phyloP scores from a whole-genome alignment of 306 rosid genomes.

The Prunus fruticosa region DNA sequence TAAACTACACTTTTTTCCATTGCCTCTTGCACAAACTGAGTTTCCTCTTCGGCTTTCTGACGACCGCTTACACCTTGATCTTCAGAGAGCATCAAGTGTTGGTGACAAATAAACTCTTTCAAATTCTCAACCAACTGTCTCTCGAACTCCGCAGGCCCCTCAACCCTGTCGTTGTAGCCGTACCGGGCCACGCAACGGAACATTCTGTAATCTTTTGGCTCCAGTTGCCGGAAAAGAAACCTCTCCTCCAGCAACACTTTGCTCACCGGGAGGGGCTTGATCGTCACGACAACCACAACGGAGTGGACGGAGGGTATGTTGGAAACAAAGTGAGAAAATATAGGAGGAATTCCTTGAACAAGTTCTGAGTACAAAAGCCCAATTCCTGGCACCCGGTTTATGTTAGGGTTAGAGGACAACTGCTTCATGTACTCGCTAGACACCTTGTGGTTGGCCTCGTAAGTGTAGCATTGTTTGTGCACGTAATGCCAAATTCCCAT shows the following conservation, averaged over 20 bases:
- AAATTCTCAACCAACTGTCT: slow-evolving; percentile 46
- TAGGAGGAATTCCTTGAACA: slow-evolving; percentile 77
- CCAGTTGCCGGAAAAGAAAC: slow-evolving; percentile 63
- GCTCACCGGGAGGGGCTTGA: slow-evolving; percentile 62
- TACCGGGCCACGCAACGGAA: slow-evolving; percentile 72
- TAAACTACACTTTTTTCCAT: slow-evolving; percentile 67
- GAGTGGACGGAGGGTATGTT: slow-evolving; percentile 66
- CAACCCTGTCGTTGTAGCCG: slow-evolving; percentile 57
- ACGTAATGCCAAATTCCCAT: slow-evolving; percentile 34
- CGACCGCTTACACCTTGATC: background rate
- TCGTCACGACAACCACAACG: slow-evolving; percentile 56
- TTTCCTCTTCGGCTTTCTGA: slow-evolving; percentile 44
- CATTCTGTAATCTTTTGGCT: slow-evolving; percentile 49
- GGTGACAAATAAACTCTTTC: slow-evolving; percentile 42
- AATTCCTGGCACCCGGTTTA: slow-evolving; percentile 59
- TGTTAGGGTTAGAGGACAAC: slow-evolving; percentile 26
- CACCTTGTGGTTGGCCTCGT: slow-evolving; percentile 22
- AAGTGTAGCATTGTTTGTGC: slow-evolving; percentile 20
- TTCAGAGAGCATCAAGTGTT: slow-evolving; percentile 32
- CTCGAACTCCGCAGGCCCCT: slow-evolving; percentile 50
- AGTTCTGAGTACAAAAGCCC: slow-evolving; percentile 66
- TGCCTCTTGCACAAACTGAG: slow-evolving; percentile 47
- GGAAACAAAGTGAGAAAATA: slow-evolving; percentile 58
- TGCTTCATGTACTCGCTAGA: slow-evolving; percentile 27
- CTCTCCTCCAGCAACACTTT: slow-evolving; percentile 56